phyloP scores from a whole-genome alignment of 2,329 filamentous ascomycete species.

The Diaporthe sp. region DNA sequence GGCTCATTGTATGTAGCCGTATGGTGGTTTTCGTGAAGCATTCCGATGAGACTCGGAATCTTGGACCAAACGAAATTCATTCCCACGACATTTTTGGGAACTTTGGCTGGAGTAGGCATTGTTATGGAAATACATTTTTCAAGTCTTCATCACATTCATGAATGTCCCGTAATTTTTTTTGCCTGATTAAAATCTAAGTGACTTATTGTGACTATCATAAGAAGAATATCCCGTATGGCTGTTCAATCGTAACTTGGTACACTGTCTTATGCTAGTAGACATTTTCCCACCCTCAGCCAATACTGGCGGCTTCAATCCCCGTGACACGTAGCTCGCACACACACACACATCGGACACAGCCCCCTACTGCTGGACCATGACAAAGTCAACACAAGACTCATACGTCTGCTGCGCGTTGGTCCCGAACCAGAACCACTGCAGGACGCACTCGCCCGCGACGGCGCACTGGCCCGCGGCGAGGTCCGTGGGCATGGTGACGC shows the following conservation, averaged over 20 bases:
- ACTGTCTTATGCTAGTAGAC: background rate
- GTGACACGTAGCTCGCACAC: background rate
- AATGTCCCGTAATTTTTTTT: background rate
- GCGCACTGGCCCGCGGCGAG: conserved; percentile 49
- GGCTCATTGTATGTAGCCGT: background rate
- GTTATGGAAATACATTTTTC: background rate
- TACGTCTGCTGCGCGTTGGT: conserved; percentile 55
- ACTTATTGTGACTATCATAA: background rate
- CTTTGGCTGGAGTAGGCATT: background rate
- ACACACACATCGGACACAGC: background rate
- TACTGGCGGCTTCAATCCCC: background rate
- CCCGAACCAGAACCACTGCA: conserved; percentile 63
- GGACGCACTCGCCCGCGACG: conserved; percentile 52
- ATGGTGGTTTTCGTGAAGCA: background rate
- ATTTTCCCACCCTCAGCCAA: background rate
- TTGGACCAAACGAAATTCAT: no score
- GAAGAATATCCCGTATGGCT: background rate
- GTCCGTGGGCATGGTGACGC: conserved; percentile 53
- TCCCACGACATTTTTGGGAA: background rate
- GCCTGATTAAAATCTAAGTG: conserved; percentile 8
- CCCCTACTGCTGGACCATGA: conserved; percentile 39
- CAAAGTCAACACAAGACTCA: conserved; percentile 56
- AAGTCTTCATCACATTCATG: no score
- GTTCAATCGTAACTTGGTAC: conserved; percentile 17
- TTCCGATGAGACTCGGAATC: background rate